phyloP scores from a whole-genome alignment of 2,329 filamentous ascomycete species.

The Claviceps maximensis region DNA sequence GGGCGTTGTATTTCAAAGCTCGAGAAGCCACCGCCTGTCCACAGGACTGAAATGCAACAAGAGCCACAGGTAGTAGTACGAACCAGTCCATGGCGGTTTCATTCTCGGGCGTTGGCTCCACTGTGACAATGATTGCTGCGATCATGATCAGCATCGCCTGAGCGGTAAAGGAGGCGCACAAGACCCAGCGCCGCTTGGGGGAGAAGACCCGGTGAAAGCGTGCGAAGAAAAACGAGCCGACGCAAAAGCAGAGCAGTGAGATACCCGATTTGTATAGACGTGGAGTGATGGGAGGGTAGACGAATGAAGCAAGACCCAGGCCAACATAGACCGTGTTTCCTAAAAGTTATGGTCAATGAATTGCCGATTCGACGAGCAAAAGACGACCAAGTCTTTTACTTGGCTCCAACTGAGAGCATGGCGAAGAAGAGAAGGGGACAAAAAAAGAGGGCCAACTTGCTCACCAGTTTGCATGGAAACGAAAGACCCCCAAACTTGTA shows the following conservation, averaged over 20 bases:
- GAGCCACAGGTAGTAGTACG: constrained; percentile 51
- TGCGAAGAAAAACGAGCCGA: constrained; percentile 59
- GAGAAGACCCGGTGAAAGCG: constrained; percentile 51
- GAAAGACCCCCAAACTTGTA: constrained; percentile 67
- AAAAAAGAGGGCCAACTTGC: constrained; percentile 7
- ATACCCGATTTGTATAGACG: constrained; percentile 46
- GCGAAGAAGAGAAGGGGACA: neutral
- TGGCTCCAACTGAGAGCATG: too few relatives aligned
- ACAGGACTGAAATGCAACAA: constrained; percentile 64
- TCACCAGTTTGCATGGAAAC: constrained; percentile 72
- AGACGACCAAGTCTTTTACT: too few relatives aligned
- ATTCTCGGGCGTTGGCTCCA: constrained; percentile 24
- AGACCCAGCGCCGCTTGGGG: constrained; percentile 50
- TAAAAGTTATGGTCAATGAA: constrained; percentile 13
- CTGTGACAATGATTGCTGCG: constrained; percentile 41
- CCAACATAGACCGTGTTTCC: constrained; percentile 71
- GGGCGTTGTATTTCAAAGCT: constrained; percentile 52
- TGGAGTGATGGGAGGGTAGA: constrained; percentile 14
- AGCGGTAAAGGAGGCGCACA: constrained; percentile 42
- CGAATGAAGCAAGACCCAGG: constrained; percentile 51
- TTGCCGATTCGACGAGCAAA: neutral
- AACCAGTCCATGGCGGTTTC: constrained; percentile 39
- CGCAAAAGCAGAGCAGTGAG: constrained; percentile 57
- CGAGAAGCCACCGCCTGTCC: constrained; percentile 67
- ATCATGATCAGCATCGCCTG: constrained; percentile 37